Evolutionary conservation across 2,329 filamentous ascomycete species (phyloP).

Genomic region (Blastomyces emzantsi): DNA sequence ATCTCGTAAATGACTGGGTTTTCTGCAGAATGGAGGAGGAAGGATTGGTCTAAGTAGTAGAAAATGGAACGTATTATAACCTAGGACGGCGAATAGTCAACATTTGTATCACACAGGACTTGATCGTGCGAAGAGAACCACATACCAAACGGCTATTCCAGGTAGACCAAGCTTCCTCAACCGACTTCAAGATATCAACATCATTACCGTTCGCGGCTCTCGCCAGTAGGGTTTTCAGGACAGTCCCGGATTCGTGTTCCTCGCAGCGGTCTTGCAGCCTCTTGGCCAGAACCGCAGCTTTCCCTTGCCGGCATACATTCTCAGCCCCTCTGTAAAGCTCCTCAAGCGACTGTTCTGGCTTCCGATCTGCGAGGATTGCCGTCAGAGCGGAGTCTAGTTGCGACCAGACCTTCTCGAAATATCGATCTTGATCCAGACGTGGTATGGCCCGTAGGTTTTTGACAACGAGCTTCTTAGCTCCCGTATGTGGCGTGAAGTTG

Average conservation of each 20-base stretch:
- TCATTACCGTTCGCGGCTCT: slow-evolving; percentile 48
- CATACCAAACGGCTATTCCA: slow-evolving; percentile 73
- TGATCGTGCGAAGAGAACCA: not conserved
- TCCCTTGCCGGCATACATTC: slow-evolving; percentile 74
- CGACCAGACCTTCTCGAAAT: slow-evolving; percentile 65
- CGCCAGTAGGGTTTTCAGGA: slow-evolving; percentile 53
- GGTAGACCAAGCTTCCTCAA: slow-evolving; percentile 57
- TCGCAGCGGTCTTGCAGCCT: slow-evolving; percentile 59
- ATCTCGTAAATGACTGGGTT: slow-evolving; percentile 69
- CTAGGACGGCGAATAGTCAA: slow-evolving; percentile 33
- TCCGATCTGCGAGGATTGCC: slow-evolving; percentile 59
- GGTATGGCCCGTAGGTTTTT: slow-evolving; percentile 70
- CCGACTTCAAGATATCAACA: slow-evolving; percentile 54
- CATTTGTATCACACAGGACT: not conserved
- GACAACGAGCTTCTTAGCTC: slow-evolving; percentile 80
- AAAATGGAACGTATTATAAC: slow-evolving; percentile 77
- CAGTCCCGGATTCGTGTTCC: slow-evolving; percentile 46
- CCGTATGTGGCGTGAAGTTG: slow-evolving; percentile 62
- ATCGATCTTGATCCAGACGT: slow-evolving; percentile 61
- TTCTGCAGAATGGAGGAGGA: slow-evolving; percentile 65
- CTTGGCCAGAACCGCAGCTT: slow-evolving; percentile 58
- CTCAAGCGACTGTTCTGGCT: slow-evolving; percentile 67
- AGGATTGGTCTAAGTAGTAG: slow-evolving; percentile 88
- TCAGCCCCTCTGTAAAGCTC: slow-evolving; percentile 85
- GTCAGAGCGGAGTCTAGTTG: slow-evolving; percentile 66